Conservation (phyloP, 2,329 filamentous ascomycete genomes). For the Claviceps sp. region DNA sequence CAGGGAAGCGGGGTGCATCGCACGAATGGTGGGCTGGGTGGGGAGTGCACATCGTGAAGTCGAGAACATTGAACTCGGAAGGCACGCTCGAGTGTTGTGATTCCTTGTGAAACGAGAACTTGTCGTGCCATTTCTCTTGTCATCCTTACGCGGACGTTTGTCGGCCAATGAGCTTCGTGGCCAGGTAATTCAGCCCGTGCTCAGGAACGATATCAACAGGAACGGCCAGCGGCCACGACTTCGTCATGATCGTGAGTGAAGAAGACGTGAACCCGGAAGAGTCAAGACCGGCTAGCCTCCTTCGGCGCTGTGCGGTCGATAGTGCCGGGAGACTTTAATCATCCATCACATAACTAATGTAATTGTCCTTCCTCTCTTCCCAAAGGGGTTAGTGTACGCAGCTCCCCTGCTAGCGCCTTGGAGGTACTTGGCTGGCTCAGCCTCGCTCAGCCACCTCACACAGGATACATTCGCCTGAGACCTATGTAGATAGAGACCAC, state of each 20-base stretch:
- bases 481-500: no score
- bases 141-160: background rate
- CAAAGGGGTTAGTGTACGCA: no score
- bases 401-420: no score
- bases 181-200: background rate
- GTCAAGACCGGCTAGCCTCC: background rate
- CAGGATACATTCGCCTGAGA: no score
- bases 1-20: background rate
- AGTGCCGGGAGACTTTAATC: background rate
- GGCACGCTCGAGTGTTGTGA: background rate
- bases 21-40: background rate
- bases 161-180: background rate
- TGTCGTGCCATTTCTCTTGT: constrained; percentile 5
- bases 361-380: no score
- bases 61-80: background rate
- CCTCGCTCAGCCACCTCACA: no score
- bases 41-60: background rate
- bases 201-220: background rate
- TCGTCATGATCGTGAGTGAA: background rate
- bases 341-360: no score
- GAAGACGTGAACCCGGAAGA: background rate
- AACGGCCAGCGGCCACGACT: background rate
- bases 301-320: background rate
- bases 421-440: no score
- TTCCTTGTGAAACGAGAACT: background rate